Conservation (phyloP, 2,329 filamentous ascomycete genomes). For the Sporothrix brasiliensis region DNA sequence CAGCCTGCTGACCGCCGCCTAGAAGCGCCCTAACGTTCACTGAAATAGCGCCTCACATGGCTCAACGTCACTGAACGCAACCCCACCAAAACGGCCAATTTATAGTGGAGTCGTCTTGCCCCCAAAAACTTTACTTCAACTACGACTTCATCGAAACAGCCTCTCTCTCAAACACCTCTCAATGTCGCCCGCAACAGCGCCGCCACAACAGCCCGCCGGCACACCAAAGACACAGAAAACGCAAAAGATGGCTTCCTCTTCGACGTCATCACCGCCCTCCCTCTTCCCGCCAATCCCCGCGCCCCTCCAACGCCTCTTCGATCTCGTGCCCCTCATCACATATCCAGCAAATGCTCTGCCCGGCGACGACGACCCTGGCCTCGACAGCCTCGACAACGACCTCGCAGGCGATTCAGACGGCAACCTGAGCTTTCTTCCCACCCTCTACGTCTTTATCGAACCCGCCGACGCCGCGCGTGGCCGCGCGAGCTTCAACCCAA, state of each 20-base stretch:
- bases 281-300: conserved; percentile 62
- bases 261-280: conserved; percentile 11
- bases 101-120: conserved; percentile 15
- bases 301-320: conserved; percentile 81
- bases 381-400: conserved; percentile 35
- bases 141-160: background rate
- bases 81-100: conserved; percentile 16
- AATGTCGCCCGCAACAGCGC: background rate
- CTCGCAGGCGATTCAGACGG: conserved; percentile 32
- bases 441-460: conserved; percentile 77
- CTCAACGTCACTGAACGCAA: background rate
- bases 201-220: conserved; percentile 1
- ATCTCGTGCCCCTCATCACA: conserved; percentile 75
- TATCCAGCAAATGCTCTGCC: conserved; percentile 78
- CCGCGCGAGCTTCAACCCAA: conserved; percentile 82
- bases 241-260: conserved; percentile 6
- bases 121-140: background rate
- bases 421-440: conserved; percentile 46
- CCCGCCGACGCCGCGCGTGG: conserved; percentile 62
- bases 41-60: background rate
- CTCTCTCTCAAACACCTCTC: background rate
- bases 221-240: background rate
- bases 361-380: conserved; percentile 44
- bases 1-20: background rate
- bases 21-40: background rate